Percentiles rank a stretch among this genome's conserved stretches.
Evolutionary conservation across 2,329 filamentous ascomycete species (phyloP).

Genomic region (Endothia cerciana): DNA sequence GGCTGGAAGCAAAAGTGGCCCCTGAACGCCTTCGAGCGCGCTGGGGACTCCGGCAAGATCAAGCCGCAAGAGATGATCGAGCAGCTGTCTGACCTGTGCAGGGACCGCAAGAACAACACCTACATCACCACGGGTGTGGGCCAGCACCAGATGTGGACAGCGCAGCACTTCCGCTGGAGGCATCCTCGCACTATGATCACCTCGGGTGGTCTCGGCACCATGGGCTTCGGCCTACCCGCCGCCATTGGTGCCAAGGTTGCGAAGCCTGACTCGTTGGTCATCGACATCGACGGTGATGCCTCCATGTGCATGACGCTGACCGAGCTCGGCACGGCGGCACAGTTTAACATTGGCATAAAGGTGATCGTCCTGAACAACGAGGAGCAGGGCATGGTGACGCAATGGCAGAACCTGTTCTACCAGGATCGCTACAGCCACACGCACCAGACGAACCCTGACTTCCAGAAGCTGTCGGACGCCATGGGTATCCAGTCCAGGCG

Average conservation of each 20-base stretch:
- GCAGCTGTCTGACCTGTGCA: constrained; percentile 83
- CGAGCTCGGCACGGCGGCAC: constrained; percentile 87
- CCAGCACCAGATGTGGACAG: constrained; percentile 99
- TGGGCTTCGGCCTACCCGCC: constrained; percentile 93
- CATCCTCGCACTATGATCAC: constrained; percentile 93
- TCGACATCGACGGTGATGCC: constrained; percentile 98
- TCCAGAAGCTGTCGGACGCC: constrained; percentile 88
- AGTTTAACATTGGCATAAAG: constrained; percentile 97
- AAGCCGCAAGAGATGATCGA: constrained; percentile 95
- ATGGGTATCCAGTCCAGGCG: constrained; percentile 83
- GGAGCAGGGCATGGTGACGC: constrained; percentile 97
- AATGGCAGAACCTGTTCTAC: constrained; percentile 98
- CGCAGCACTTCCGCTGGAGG: constrained; percentile 95
- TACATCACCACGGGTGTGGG: constrained; percentile 94
- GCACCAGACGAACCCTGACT: constrained; percentile 94
- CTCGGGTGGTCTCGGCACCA: constrained; percentile 91
- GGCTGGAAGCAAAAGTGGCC: constrained; percentile 93
- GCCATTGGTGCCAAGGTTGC: constrained; percentile 93
- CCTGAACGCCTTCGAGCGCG: constrained; percentile 77
- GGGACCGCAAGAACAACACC: constrained; percentile 77
- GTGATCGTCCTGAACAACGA: constrained; percentile 95
- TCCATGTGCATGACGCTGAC: constrained; percentile 99
- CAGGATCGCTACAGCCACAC: constrained; percentile 91
- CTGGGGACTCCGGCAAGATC: constrained; percentile 76
- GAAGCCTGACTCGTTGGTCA: constrained; percentile 76